A percentile compares a stretch with the other conserved stretches of the same genome.
Conservation (phyloP, 192 early-diverging fungal species). For the Borealophlyctis nickersoniae region DNA sequence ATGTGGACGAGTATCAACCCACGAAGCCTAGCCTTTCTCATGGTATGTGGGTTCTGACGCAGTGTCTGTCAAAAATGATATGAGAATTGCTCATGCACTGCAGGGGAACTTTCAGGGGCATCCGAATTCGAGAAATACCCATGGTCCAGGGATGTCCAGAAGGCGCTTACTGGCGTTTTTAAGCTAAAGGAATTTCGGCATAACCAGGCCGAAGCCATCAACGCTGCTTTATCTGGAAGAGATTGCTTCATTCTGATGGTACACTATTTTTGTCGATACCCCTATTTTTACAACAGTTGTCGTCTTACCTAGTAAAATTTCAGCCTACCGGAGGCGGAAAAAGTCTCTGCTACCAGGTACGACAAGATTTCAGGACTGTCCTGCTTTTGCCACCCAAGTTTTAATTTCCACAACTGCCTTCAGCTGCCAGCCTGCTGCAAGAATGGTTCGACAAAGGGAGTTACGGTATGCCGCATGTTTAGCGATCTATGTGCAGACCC, state of each 20-base stretch:
- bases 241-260: conserved; percentile 95
- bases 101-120: not conserved
- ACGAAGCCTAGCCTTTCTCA: too few relatives aligned
- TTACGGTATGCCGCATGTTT: conserved; percentile 53
- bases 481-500: too few relatives aligned
- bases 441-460: conserved; percentile 60
- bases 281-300: too few relatives aligned
- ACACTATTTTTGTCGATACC: not conserved
- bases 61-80: too few relatives aligned
- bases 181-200: conserved; percentile 71
- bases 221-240: conserved; percentile 73
- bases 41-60: too few relatives aligned
- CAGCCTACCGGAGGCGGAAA: conserved; percentile 94
- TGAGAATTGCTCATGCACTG: too few relatives aligned
- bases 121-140: conserved; percentile 35
- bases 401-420: too few relatives aligned
- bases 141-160: conserved; percentile 71
- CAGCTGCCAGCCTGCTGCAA: conserved; percentile 77
- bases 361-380: too few relatives aligned
- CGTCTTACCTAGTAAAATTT: too few relatives aligned
- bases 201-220: conserved; percentile 87
- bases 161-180: conserved; percentile 67
- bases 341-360: conserved; percentile 82
- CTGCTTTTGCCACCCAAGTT: too few relatives aligned
- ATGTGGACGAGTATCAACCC: too few relatives aligned